Evolutionary conservation across 306 rosid genomes (phyloP), one percentile per base, ranked within the genome.

Genomic region (Luffa aegyptiaca): DNA sequence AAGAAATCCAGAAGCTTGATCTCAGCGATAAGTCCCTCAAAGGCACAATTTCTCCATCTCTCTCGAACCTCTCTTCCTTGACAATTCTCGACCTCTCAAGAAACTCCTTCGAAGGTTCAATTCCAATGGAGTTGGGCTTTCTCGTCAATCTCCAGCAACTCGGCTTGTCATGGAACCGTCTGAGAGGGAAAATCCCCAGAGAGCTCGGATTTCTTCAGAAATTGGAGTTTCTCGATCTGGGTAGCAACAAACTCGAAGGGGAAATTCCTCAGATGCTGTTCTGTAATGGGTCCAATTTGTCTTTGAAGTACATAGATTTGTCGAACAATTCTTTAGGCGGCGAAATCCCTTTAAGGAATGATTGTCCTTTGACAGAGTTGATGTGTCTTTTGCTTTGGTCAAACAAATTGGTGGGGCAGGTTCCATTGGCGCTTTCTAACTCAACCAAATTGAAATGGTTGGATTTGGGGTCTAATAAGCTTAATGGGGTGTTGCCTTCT

Each of bases 331-430:
- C 97, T 62, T 85, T 95, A 14, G 75, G 78, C 5, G 97, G 97
- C 1, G 49, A 82, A 73, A 90, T 92, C 36, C 97, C 97, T 37
- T 58, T 92, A 35, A 83, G 53, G 79, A 85, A 87, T 70, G 86
- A 84, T 59, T 94, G 95, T 56, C 61, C 84, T 78, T 88, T 89
- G 65, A 84, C 77, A 58, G 82, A 90, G 3, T 87, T 95, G 85
- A 84, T 75, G 83, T 92, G 82, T 82, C 84, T 95, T 39, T 85
- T 95, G 31, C 93, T 95, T 66, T 92, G 98, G 98, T 91, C 97
- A 66, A 95, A 95, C 65, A 82, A 80, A 4, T 84, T 95, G 57
- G 88, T 79, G 37, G 98, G 97, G 3, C 84, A 55, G n/a, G 77
- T 95, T 61, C 97, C 97, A 64, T 75, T 52, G 10, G 85, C 96